These are phyloP conservation scores for Marchantia polymorpha DNA, from an alignment of 225 moss, liverwort and hornwort species.

Conservation along the genomic window DNA sequence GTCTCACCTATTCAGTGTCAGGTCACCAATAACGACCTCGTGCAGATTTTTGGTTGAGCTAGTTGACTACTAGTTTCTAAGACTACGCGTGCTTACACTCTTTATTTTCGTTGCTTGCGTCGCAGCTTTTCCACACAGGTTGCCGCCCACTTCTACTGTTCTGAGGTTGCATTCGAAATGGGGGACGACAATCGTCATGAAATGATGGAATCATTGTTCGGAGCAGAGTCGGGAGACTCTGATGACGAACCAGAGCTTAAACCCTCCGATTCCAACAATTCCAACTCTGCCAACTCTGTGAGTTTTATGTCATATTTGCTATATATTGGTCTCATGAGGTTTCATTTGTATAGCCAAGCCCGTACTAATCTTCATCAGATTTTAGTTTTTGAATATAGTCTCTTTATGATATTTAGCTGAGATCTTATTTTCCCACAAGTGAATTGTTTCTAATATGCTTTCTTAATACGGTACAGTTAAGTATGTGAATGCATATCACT, in stretches of 20 bases:
- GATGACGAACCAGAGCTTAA: conserved; percentile 82
- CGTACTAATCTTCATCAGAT: neutral
- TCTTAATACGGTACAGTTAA: neutral
- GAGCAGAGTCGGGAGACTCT: conserved; percentile 95
- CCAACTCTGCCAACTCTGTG: conserved; percentile 36
- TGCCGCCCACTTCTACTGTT: neutral
- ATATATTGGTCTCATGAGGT: neutral
- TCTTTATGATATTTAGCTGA: neutral
- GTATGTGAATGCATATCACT: neutral
- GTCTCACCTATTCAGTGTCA: too few species aligned
- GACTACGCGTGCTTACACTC: too few species aligned
- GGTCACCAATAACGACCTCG: too few species aligned
- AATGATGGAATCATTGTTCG: conserved; percentile 99
- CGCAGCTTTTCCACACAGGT: neutral
- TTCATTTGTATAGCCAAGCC: neutral
- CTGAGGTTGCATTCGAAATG: conserved; percentile 34
- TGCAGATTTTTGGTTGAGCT: too few species aligned
- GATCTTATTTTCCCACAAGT: neutral
- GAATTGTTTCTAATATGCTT: neutral
- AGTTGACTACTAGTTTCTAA: too few species aligned
- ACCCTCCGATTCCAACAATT: conserved; percentile 41
- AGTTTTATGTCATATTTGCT: neutral
- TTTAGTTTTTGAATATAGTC: neutral
- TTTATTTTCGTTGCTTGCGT: too few species aligned
- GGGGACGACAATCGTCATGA: conserved; percentile 99